Base-by-base conservation (phyloP, 352 stramenopile genomes). In the Globisporangium paddicum region DNA sequence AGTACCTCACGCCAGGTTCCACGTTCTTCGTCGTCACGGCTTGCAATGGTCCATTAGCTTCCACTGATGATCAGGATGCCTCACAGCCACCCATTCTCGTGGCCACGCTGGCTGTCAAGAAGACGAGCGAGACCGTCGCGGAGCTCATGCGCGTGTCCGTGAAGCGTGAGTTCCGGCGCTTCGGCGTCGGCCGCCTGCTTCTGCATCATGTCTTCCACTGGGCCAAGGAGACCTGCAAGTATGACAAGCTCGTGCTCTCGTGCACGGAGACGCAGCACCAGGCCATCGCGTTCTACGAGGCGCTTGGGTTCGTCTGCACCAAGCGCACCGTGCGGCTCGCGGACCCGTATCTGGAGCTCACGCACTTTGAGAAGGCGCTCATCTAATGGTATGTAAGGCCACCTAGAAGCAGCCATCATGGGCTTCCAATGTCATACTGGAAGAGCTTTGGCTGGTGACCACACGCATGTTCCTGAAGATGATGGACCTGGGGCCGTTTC, bases 201-300 rank as follows among this genome's bases (percentile, higher is more conserved):
- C n/a, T 56, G 26, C 14, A 19, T 1, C 41, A 62, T 14, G 28
- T 37, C 18, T 16, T 19, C 16, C 2, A 57, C 23, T 62, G 55
- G 55, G 44, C 44, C 3, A 51, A 34, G 8, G 11, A 13, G 2
- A 18, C 21, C 18, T 26, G 34, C 13, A 25, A 32, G 5, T 62
- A 62, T 44, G 18, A 25, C 30, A 54, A 62, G 45, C 13, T 58
- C 9, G 21, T 62, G 5, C 45, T 62, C 26, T 18, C 25, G 19
- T 40, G 21, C 3, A 45, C 18, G 8, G n/a, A 26, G 5, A 61
- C 40, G 40, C 21, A 38, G 41, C n/a, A 26, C n/a, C 26, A 42
- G 23, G 25, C 46, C 19, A 42, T 52, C 42, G 26, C 42, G 40
- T 62, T 62, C 35, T 62, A 62, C 32, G 28, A 62, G 10, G 58